These are phyloP conservation scores for Claviceps africana DNA, from an alignment of 2,329 filamentous ascomycete species.

Conservation along the genomic window DNA sequence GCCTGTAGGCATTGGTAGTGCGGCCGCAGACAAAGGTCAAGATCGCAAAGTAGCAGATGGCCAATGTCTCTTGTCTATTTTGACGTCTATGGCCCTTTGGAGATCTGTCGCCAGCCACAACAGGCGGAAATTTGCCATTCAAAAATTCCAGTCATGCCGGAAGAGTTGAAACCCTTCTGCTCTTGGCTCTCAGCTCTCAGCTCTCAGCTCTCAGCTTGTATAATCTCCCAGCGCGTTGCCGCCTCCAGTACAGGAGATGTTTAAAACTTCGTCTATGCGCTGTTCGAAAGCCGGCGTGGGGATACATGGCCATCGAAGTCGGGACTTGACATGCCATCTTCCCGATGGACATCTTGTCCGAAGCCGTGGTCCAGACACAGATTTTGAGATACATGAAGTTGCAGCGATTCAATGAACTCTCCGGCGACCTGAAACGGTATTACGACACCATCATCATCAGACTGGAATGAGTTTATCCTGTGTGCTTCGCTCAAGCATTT, in stretches of 20 bases:
- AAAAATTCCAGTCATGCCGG: not conserved
- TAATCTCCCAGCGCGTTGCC: conserved; percentile 22
- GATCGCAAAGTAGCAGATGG: not conserved
- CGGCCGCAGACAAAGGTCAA: not conserved
- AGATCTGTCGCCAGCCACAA: not conserved
- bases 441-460: conserved; percentile 33
- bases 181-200: not conserved
- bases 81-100: not conserved
- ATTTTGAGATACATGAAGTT: conserved; percentile 34
- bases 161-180: not conserved
- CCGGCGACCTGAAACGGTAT: conserved; percentile 35
- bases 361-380: conserved; percentile 20
- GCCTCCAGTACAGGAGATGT: conserved; percentile 33
- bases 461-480: conserved; percentile 36
- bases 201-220: not conserved
- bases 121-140: not conserved
- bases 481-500: conserved; percentile 59
- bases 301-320: conserved; percentile 36
- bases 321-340: conserved; percentile 22
- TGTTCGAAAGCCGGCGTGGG: conserved; percentile 22
- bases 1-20: not conserved
- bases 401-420: conserved; percentile 37
- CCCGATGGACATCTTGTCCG: conserved; percentile 22
- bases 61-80: not conserved
- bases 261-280: not conserved